phyloP scores from a whole-genome alignment of 1,284 basidiomycete species.

The Amylostereum areolatum region DNA sequence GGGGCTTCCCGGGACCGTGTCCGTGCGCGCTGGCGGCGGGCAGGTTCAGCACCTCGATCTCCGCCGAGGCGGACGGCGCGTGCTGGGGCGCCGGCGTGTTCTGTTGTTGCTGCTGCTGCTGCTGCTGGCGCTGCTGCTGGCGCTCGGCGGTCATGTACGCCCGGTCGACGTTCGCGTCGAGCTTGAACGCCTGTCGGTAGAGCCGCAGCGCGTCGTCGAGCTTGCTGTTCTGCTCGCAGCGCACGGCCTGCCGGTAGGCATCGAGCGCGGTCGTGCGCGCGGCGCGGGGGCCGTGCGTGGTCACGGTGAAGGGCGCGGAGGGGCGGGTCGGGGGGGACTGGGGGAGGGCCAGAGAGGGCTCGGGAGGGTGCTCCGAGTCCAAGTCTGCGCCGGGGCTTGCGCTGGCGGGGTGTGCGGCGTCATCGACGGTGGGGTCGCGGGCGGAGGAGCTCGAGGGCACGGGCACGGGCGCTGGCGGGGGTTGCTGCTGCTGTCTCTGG shows the following conservation, averaged over 20 bases:
- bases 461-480: slow-evolving; percentile 5
- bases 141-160: slow-evolving; percentile 53
- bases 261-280: slow-evolving; percentile 47
- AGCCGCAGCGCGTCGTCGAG: slow-evolving; percentile 69
- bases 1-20: not conserved
- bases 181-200: slow-evolving; percentile 75
- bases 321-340: not conserved
- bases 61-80: not conserved
- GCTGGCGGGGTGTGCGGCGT: not conserved
- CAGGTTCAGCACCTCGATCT: not conserved
- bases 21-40: slow-evolving; percentile 9
- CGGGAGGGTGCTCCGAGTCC: not conserved
- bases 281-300: slow-evolving; percentile 21
- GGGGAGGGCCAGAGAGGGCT: not conserved
- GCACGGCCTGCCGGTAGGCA: slow-evolving; percentile 64
- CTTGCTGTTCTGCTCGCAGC: slow-evolving; percentile 66
- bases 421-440: not conserved
- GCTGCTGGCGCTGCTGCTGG: slow-evolving; percentile 16
- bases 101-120: slow-evolving; percentile 8
- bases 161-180: slow-evolving; percentile 65
- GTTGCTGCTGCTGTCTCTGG: slow-evolving; percentile 25
- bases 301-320: not conserved
- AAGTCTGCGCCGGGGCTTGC: not conserved
- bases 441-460: not conserved
- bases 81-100: slow-evolving; percentile 9